These are phyloP conservation scores for Phytophthora palmivora DNA, from an alignment of 352 stramenopile species.

Conservation along the genomic window DNA sequence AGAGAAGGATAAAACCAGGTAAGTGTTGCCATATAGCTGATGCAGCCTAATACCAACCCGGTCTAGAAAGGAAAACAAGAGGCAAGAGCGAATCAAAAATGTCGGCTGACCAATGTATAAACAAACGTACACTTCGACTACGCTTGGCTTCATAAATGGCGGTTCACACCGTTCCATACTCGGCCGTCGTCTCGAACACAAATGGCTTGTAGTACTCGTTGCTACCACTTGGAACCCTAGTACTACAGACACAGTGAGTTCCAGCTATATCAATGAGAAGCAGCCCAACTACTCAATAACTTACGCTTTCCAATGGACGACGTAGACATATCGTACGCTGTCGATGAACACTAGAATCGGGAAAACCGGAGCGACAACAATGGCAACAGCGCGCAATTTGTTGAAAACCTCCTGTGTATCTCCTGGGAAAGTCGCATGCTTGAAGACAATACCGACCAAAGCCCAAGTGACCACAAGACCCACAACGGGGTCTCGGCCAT, in stretches of 20 bases:
- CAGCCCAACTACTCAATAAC: slow-evolving; percentile 9
- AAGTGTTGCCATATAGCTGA: not conserved
- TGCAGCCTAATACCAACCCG: not conserved
- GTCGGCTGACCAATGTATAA: slow-evolving; percentile 24
- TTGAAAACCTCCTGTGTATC: slow-evolving; percentile 51
- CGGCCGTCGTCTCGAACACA: slow-evolving; percentile 53
- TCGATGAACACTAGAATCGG: slow-evolving; percentile 53
- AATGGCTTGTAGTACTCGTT: slow-evolving; percentile 59
- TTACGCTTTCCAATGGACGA: slow-evolving; percentile 60
- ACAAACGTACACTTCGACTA: slow-evolving; percentile 41
- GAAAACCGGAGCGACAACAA: slow-evolving; percentile 55
- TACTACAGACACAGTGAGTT: slow-evolving; percentile 10
- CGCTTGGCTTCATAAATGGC: not conserved
- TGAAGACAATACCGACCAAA: slow-evolving; percentile 49
- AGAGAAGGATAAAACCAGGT: too few species aligned
- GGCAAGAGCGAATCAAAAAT: slow-evolving; percentile 30
- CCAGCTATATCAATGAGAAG: not conserved
- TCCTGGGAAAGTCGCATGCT: slow-evolving; percentile 46
- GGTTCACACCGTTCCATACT: slow-evolving; percentile 61
- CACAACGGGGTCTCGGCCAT: slow-evolving; percentile 57
- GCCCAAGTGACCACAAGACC: slow-evolving; percentile 56
- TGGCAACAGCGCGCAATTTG: slow-evolving; percentile 55
- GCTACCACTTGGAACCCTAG: slow-evolving; percentile 29
- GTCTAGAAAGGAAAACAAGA: not conserved
- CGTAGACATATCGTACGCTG: slow-evolving; percentile 50